Evolutionary conservation across 805 yeast species (phyloP), one percentile per base, ranked within the genome.

Genomic region (Blastobotrys terrestris): DNA sequence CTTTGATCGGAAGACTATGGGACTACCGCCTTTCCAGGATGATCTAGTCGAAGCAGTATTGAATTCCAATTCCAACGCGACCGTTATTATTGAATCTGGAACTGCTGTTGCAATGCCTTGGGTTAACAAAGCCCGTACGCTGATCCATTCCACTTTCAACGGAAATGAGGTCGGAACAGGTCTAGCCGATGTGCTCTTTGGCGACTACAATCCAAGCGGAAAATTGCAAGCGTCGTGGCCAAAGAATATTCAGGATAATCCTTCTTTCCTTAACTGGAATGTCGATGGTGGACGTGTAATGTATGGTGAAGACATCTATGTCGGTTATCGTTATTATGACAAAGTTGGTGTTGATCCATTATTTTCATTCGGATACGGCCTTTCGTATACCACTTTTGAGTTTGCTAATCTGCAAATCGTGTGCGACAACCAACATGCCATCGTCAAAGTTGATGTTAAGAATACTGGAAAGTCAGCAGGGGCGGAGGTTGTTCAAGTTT

Each of bases 291-390:
- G 85, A 44, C 67, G 75, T 50, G 79, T 75, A 31, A 60, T 77
- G 52, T 83, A 83, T 59, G 85, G 86, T 54, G 88, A 83, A 64
- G 86, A 81, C 60, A 76, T 83, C 46, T 82, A 72, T 63, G 78
- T 82, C 49, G 87, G 87, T 18, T 81, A 83, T 69, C 71, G 80
- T 54, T 79, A 67, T 68, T 83, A 78, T 64, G 85, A 83, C 59
- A 77, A 76, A 64, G 62, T 69, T 39, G 72, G 75, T 56, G 67
- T 65, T 43, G 71, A 72, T 22, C 80, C 78, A 3, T 69, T 76
- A 48, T 82, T 75, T 71, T 82, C 85, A 44, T 83, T 83, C 65
- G 87, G 87, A 3, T 73, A 65, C 59, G 87, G 87, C 47, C 72
- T 81, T 55, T 81, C 87, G 1, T 83, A 81, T 68, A 76, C 85